These are phyloP conservation scores for Termitomyces sp. DNA, from an alignment of 768 basidiomycete genomes.

Conservation along the genomic window DNA sequence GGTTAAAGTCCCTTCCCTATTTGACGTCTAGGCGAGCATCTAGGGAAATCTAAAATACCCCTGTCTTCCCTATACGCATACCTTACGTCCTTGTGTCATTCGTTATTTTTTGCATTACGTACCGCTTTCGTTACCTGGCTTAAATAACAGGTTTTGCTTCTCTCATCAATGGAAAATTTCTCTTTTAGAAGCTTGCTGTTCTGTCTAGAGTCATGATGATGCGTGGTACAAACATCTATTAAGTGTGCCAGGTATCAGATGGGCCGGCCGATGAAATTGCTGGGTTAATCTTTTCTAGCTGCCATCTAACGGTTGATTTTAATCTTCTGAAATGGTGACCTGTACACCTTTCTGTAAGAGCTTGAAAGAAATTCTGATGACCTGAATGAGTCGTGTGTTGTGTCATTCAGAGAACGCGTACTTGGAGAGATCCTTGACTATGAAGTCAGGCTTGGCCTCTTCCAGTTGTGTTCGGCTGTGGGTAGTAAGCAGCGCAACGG, in stretches of 20 bases:
- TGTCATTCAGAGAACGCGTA: slow-evolving; percentile 22
- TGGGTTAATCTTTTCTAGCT: not conserved
- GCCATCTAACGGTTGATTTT: slow-evolving; percentile 1
- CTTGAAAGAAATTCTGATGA: slow-evolving; percentile 27
- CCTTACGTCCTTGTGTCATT: slow-evolving; percentile 11
- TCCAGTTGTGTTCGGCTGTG: slow-evolving; percentile 68
- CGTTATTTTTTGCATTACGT: slow-evolving; percentile 12
- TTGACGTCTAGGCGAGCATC: slow-evolving; percentile 5
- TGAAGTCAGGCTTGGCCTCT: slow-evolving; percentile 56
- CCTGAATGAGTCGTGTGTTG: not conserved
- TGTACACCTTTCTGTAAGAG: slow-evolving; percentile 37
- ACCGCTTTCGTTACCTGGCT: slow-evolving; percentile 3
- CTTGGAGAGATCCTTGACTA: slow-evolving; percentile 73
- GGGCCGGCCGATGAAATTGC: not conserved
- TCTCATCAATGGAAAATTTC: slow-evolving; percentile 4
- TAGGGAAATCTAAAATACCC: slow-evolving; percentile 17
- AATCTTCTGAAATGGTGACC: slow-evolving; percentile 35
- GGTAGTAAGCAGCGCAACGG: slow-evolving; percentile 78
- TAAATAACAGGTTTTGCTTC: slow-evolving; percentile 9
- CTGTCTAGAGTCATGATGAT: not conserved
- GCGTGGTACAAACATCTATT: not conserved
- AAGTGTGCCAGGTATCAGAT: not conserved
- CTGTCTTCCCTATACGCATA: slow-evolving; percentile 11
- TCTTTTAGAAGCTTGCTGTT: not conserved
- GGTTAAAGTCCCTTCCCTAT: slow-evolving; percentile 11